These are phyloP conservation scores for Furcasterigmium furcatum DNA, from an alignment of 2,329 filamentous ascomycete genomes.

Conservation along the genomic window DNA sequence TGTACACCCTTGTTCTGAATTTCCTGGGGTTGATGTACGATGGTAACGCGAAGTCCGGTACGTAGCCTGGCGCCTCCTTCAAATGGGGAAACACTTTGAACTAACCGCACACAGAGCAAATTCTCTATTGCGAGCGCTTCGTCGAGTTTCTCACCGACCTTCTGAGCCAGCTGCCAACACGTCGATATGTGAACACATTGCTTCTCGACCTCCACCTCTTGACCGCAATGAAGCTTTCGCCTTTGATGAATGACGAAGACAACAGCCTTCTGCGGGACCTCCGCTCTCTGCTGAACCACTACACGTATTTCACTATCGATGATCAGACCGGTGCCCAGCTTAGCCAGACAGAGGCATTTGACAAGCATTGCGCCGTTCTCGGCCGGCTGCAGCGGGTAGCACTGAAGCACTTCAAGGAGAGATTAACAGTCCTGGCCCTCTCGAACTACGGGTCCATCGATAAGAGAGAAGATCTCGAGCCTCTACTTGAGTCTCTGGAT, in stretches of 20 bases:
- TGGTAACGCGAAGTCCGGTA: constrained; percentile 43
- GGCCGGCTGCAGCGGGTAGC: constrained; percentile 76
- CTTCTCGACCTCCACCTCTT: constrained; percentile 83
- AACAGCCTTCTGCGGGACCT: constrained; percentile 80
- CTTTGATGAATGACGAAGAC: constrained; percentile 70
- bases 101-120: constrained; percentile 48
- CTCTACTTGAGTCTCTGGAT: constrained; percentile 68
- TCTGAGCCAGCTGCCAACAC: constrained; percentile 88
- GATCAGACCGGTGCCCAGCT: constrained; percentile 83
- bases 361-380: constrained; percentile 72
- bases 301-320: constrained; percentile 83
- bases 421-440: constrained; percentile 84
- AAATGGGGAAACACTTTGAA: constrained; percentile 10
- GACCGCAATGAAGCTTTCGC: constrained; percentile 73
- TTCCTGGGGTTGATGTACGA: constrained; percentile 74
- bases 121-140: constrained; percentile 89
- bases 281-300: constrained; percentile 77
- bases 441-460: constrained; percentile 91
- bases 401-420: constrained; percentile 81
- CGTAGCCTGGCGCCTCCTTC: constrained; percentile 11
- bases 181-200: constrained; percentile 88
- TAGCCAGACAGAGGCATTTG: constrained; percentile 69
- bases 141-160: constrained; percentile 87
- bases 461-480: constrained; percentile 72
- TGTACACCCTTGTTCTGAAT: constrained; percentile 81